phyloP scores from a whole-genome alignment of 306 rosid species.

The Luffa acutangula region DNA sequence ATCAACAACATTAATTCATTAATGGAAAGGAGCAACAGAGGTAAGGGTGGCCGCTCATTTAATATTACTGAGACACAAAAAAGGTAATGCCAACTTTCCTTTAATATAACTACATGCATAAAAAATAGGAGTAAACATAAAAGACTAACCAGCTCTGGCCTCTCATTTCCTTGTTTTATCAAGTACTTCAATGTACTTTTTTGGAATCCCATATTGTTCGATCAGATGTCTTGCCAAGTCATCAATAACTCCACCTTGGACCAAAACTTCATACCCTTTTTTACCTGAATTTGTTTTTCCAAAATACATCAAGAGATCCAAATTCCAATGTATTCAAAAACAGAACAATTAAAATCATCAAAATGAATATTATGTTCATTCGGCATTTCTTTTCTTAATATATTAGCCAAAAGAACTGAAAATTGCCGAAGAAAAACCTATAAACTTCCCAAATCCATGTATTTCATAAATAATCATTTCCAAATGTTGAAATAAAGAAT shows the following conservation, averaged over 20 bases:
- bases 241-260: conserved; percentile 94
- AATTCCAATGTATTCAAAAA: background rate
- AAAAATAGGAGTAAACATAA: background rate
- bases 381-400: background rate
- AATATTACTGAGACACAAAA: background rate
- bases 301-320: background rate
- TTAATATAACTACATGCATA: background rate
- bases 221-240: conserved; percentile 70
- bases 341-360: background rate
- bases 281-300: conserved; percentile 39
- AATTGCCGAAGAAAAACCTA: background rate
- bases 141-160: background rate
- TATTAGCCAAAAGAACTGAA: background rate
- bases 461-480: background rate
- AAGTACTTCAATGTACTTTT: conserved; percentile 81
- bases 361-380: background rate
- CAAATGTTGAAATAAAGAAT: background rate
- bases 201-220: conserved; percentile 86
- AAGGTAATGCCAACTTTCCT: background rate
- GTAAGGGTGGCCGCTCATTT: background rate
- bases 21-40: background rate
- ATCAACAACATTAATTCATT: background rate
- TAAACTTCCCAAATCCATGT: background rate
- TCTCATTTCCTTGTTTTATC: conserved; percentile 62
- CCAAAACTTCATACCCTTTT: conserved; percentile 77